Conservation (phyloP, 2,329 filamentous ascomycete genomes). For the Xylariomycetidae sp. region DNA sequence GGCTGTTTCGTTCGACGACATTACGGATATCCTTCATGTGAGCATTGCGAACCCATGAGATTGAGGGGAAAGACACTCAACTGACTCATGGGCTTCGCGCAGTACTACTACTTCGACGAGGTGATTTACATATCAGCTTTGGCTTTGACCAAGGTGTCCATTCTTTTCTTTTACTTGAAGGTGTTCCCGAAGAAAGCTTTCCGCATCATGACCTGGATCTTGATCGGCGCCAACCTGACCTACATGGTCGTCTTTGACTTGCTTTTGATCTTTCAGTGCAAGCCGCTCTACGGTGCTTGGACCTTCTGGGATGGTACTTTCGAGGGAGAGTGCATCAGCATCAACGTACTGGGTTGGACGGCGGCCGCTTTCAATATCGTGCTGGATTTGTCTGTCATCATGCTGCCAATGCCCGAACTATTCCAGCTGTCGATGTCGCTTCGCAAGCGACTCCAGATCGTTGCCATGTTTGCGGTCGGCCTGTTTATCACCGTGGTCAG, state of each 20-base stretch:
- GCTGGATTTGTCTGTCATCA: constrained; percentile 25
- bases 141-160: constrained; percentile 29
- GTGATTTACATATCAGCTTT: constrained; percentile 24
- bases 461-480: constrained; percentile 30
- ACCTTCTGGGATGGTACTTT: constrained; percentile 27
- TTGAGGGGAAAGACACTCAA: no score
- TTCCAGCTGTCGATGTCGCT: constrained; percentile 22
- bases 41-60: no score
- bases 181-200: constrained; percentile 26
- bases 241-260: constrained; percentile 22
- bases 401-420: constrained; percentile 26
- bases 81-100: background rate
- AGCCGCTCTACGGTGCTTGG: constrained; percentile 25
- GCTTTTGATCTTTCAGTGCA: constrained; percentile 25
- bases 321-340: constrained; percentile 24
- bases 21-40: constrained; percentile 31
- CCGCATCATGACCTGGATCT: constrained; percentile 16
- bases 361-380: constrained; percentile 27
- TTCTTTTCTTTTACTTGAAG: constrained; percentile 31
- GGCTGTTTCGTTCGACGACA: constrained; percentile 34
- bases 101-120: constrained; percentile 26
- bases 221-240: constrained; percentile 24
- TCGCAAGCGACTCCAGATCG: constrained; percentile 27
- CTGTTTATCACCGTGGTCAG: constrained; percentile 28
- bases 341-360: constrained; percentile 27